Percentiles rank a stretch among this genome's conserved stretches.
Conservation (phyloP, 129 eudicot species). For the Chrysanthemum seticuspe region DNA sequence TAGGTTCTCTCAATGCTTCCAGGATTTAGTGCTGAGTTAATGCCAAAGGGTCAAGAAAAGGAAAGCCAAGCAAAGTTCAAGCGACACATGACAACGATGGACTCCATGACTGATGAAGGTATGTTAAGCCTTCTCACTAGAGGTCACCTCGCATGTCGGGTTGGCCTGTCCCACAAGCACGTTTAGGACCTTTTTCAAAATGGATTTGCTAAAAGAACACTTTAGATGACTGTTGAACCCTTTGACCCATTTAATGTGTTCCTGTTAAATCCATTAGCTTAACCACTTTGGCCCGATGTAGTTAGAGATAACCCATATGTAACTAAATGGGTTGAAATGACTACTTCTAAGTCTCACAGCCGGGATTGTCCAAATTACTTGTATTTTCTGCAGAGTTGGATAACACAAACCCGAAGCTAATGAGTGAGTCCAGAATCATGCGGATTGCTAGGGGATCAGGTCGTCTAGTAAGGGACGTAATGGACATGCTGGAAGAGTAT, state of each 20-base stretch:
- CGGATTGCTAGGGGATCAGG: constrained; percentile 95
- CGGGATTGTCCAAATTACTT: neutral
- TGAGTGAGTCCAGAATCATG: constrained; percentile 87
- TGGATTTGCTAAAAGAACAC: neutral
- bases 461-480: constrained; percentile 70
- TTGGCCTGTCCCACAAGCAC: neutral
- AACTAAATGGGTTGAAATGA: neutral
- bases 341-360: neutral
- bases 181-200: too few relatives aligned
- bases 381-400: constrained; percentile 78
- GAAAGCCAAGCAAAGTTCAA: constrained; percentile 95
- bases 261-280: neutral
- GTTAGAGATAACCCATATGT: neutral
- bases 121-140: constrained; percentile 13
- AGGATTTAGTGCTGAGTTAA: constrained; percentile 81
- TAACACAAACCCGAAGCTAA: constrained; percentile 78
- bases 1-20: constrained; percentile 98
- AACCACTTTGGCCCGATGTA: neutral
- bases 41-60: constrained; percentile 94
- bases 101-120: constrained; percentile 93
- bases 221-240: neutral
- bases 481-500: constrained; percentile 92
- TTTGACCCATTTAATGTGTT: neutral
- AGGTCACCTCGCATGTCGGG: neutral
- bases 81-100: constrained; percentile 92